These are phyloP conservation scores for Sclerotinia minor DNA, from an alignment of 2,329 filamentous ascomycete genomes.

Conservation along the genomic window DNA sequence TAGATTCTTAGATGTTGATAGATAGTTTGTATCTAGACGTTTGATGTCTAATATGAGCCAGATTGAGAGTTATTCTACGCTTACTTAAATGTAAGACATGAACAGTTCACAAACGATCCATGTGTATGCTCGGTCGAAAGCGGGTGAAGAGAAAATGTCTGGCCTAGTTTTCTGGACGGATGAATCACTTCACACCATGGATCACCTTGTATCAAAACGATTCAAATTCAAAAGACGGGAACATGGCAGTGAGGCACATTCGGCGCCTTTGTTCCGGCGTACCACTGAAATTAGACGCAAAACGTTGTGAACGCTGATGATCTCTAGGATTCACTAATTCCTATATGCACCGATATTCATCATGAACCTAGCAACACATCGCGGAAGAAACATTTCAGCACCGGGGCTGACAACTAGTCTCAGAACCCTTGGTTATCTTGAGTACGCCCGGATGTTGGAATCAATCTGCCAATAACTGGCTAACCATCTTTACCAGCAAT, in stretches of 20 bases:
- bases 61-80: neutral
- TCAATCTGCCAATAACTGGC: neutral
- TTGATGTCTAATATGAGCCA: neutral
- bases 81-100: neutral
- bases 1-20: neutral
- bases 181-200: neutral
- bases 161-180: neutral
- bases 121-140: constrained; percentile 2
- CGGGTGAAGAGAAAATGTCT: neutral
- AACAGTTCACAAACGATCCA: neutral
- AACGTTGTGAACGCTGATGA: neutral
- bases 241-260: constrained; percentile 2
- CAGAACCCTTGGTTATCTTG: neutral
- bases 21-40: neutral
- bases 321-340: too few species aligned
- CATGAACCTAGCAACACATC: neutral
- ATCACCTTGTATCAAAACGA: neutral
- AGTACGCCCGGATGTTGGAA: neutral
- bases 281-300: neutral
- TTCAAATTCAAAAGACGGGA: neutral
- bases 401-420: neutral
- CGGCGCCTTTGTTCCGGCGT: neutral
- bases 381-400: too few species aligned
- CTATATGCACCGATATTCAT: neutral
- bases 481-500: constrained; percentile 4